phyloP scores from a whole-genome alignment of 2,329 filamentous ascomycete genomes.

The Fusarium chlamydosporum region DNA sequence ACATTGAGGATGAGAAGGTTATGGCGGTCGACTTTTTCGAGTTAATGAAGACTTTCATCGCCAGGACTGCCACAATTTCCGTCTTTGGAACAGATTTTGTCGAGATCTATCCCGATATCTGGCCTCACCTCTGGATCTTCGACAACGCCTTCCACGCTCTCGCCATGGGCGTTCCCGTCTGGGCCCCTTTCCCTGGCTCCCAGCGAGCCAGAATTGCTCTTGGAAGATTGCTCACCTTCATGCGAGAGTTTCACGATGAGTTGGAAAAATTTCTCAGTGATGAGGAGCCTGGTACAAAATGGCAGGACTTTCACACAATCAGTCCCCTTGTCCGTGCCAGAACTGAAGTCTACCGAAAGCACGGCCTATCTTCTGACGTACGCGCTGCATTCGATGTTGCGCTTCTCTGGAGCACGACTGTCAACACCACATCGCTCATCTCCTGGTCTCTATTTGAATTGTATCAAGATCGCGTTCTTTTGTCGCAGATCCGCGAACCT shows the following conservation, averaged over 20 bases:
- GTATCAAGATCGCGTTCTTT: slow-evolving; percentile 56
- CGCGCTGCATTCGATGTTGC: slow-evolving; percentile 56
- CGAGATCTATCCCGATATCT: slow-evolving; percentile 58
- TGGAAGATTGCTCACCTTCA: slow-evolving; percentile 48
- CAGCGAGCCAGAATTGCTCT: slow-evolving; percentile 53
- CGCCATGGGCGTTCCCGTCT: slow-evolving; percentile 52
- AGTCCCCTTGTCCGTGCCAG: slow-evolving; percentile 54
- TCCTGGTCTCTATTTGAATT: slow-evolving; percentile 61
- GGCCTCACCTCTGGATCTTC: slow-evolving; percentile 57
- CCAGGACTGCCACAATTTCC: slow-evolving; percentile 53
- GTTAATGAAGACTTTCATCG: slow-evolving; percentile 56
- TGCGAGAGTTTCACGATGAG: slow-evolving; percentile 56
- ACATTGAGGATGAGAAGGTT: slow-evolving; percentile 41
- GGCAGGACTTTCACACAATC: slow-evolving; percentile 57
- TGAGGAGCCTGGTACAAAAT: slow-evolving; percentile 53
- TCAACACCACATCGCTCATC: slow-evolving; percentile 57
- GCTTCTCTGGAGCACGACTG: slow-evolving; percentile 58
- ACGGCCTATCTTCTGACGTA: slow-evolving; percentile 51
- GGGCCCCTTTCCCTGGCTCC: slow-evolving; percentile 54
- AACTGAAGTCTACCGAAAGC: slow-evolving; percentile 50
- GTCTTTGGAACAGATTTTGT: slow-evolving; percentile 60
- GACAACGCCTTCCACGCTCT: slow-evolving; percentile 55
- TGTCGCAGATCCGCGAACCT: slow-evolving; percentile 57
- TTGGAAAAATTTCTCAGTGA: slow-evolving; percentile 55
- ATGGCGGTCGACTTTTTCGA: slow-evolving; percentile 56